Base-by-base conservation (phyloP, 768 basidiomycete species). In the Lyophyllum semitale region DNA sequence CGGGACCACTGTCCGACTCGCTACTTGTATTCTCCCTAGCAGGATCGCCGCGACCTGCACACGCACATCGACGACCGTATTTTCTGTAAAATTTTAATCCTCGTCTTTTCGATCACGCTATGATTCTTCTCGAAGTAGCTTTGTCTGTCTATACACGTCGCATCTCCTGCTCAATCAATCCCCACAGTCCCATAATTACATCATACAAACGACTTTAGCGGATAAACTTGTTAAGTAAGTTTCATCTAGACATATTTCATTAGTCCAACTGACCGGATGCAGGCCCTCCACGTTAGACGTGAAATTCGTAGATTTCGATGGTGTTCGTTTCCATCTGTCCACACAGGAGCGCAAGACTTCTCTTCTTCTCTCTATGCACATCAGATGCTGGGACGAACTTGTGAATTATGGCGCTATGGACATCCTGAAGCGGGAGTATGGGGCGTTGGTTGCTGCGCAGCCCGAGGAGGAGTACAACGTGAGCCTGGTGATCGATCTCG, bases 251-350 rank as follows among this genome's bases (percentile, higher is more conserved):
- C n/a, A 18, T 42, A 20, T 13, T 3, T 18, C 25, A 48, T 27
- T 40, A 52, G 44, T 15, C 38, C 15, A 41, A 45, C 60, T 67
- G 43, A 65, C 25, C 23, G 22, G 50, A 26, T 44, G 27, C 68
- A 99, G 95, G 70, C 94, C 96, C 13, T 85, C 90, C 6, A 86
- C 90, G 27, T 79, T 98, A 57, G 97, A 99, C 76, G 89, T 98
- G 53, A 84, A 92, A 54, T 99, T 99, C 64, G 97, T 98, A 50
- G 97, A 99, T 74, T 99, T 94, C 63, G 97, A 99, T 69, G 90
- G 93, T 46, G 95, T 98, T 51, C 85, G 94, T 41, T 99, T 98
- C 75, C 95, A 90, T 70, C 74, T 98, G 44, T 91, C 91, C 13
- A 95, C 95, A 0, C 90, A 90, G 3, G 85, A 91, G 22, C 85